These are phyloP conservation scores for Paramarasmius palmivorus DNA, from an alignment of 1,284 basidiomycete genomes.

Conservation along the genomic window DNA sequence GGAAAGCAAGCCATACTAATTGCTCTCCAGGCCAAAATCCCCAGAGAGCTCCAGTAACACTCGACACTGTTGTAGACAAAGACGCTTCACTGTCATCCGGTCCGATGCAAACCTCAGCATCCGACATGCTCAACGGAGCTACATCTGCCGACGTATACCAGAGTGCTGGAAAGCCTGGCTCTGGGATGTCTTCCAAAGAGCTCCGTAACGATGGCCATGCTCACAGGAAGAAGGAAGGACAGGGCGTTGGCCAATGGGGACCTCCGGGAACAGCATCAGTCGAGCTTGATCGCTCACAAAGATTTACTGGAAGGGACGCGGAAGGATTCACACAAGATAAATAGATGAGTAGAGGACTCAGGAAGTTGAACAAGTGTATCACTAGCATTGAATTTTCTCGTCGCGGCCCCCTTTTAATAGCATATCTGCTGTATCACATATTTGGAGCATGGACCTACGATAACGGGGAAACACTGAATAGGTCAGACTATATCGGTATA, in stretches of 20 bases:
- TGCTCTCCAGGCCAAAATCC: constrained; percentile 19
- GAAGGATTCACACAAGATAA: not conserved
- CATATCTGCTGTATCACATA: no score
- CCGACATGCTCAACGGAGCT: constrained; percentile 19
- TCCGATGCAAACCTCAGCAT: constrained; percentile 3
- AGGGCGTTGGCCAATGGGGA: constrained; percentile 17
- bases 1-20: no score
- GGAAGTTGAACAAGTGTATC: no score
- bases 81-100: constrained; percentile 18
- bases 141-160: constrained; percentile 27
- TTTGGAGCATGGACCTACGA: no score
- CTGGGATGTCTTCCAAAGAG: constrained; percentile 30
- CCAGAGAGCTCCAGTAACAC: constrained; percentile 14
- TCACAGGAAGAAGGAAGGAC: constrained; percentile 22
- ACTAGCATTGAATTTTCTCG: no score
- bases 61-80: constrained; percentile 24
- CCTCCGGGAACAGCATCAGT: not conserved
- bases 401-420: no score
- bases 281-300: not conserved
- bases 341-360: no score
- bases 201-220: constrained; percentile 24
- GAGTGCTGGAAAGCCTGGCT: constrained; percentile 21
- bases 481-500: no score
- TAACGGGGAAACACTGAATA: no score
- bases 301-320: not conserved